Conservation (phyloP, 1,139 yeast genomes). For the Yamadazyma conglobata region DNA sequence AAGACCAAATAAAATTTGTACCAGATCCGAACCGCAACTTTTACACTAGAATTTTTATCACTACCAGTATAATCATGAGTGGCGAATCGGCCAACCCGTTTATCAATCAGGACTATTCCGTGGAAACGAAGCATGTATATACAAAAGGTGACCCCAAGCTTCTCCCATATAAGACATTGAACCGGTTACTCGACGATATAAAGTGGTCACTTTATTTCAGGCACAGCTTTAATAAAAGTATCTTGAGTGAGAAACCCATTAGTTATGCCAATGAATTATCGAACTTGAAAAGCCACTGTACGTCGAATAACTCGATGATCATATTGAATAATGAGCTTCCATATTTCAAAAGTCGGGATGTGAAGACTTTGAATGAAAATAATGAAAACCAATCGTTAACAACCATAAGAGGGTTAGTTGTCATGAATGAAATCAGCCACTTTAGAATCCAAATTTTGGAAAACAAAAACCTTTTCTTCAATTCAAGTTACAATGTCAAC, state of each 20-base stretch:
- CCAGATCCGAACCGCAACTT: too few species aligned
- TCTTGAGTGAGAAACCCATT: slow-evolving; percentile 31
- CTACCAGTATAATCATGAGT: neutral
- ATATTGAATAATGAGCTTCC: slow-evolving; percentile 33
- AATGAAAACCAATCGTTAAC: slow-evolving; percentile 24
- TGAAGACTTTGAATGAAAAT: slow-evolving; percentile 17
- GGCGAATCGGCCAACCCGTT: slow-evolving; percentile 18
- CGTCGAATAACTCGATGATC: slow-evolving; percentile 13
- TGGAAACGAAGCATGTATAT: slow-evolving; percentile 10
- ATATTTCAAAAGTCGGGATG: slow-evolving; percentile 24
- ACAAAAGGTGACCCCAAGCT: slow-evolving; percentile 14
- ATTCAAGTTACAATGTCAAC: slow-evolving; percentile 13
- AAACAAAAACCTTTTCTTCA: slow-evolving; percentile 22
- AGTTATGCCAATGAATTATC: slow-evolving; percentile 33
- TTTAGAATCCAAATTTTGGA: slow-evolving; percentile 32
- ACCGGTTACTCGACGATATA: slow-evolving; percentile 63
- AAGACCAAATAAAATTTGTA: too few species aligned
- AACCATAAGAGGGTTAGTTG: slow-evolving; percentile 32
- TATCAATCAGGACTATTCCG: slow-evolving; percentile 12
- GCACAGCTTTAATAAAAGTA: slow-evolving; percentile 18
- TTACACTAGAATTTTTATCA: slow-evolving; percentile 1
- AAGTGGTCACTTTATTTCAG: slow-evolving; percentile 38
- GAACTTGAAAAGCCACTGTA: slow-evolving; percentile 14
- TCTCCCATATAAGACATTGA: slow-evolving; percentile 57
- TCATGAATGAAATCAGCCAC: slow-evolving; percentile 26